Evolutionary conservation across 1,284 basidiomycete genomes (phyloP).

Genomic region (Tilletia indica): DNA sequence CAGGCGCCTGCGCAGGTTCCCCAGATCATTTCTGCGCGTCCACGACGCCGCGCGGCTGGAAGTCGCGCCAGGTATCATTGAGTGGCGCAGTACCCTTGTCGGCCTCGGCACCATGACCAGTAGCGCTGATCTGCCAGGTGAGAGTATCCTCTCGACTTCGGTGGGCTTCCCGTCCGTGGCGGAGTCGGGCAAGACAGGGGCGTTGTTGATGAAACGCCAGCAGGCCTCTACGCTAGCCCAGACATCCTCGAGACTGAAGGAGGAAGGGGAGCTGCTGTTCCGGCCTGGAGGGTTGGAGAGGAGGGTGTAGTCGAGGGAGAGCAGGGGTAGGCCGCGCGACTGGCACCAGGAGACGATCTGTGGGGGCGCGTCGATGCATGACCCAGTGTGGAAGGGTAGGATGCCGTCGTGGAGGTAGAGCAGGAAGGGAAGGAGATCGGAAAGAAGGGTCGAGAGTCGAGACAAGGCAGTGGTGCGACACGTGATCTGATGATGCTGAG

Average conservation of each 20-base stretch:
- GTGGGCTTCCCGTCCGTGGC: no score
- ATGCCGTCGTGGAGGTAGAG: slow-evolving; percentile 16
- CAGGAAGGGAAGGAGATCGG: not conserved
- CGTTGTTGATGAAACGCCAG: slow-evolving; percentile 14
- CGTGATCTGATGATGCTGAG: no score
- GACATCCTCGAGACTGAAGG: not conserved
- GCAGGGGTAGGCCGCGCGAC: slow-evolving; percentile 1
- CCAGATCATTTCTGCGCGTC: slow-evolving; percentile 11
- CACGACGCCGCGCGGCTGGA: slow-evolving; percentile 8
- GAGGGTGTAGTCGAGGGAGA: slow-evolving; percentile 17
- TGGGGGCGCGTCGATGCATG: slow-evolving; percentile 5
- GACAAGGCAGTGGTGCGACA: no score
- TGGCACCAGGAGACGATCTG: slow-evolving; percentile 8
- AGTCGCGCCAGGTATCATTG: slow-evolving; percentile 4
- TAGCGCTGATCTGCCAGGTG: slow-evolving; percentile 10
- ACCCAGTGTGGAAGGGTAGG: slow-evolving; percentile 16
- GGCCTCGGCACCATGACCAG: slow-evolving; percentile 2
- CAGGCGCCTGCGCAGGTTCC: slow-evolving; percentile 1
- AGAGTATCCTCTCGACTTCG: not conserved
- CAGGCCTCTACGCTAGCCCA: slow-evolving; percentile 12
- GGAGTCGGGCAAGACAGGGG: not conserved
- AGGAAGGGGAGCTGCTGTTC: not conserved
- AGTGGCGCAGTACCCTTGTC: slow-evolving; percentile 4
- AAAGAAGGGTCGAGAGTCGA: no score
- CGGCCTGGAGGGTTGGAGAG: not conserved